Evolutionary conservation across 257 asterid species (phyloP).

Genomic region (Fraxinus excelsior): DNA sequence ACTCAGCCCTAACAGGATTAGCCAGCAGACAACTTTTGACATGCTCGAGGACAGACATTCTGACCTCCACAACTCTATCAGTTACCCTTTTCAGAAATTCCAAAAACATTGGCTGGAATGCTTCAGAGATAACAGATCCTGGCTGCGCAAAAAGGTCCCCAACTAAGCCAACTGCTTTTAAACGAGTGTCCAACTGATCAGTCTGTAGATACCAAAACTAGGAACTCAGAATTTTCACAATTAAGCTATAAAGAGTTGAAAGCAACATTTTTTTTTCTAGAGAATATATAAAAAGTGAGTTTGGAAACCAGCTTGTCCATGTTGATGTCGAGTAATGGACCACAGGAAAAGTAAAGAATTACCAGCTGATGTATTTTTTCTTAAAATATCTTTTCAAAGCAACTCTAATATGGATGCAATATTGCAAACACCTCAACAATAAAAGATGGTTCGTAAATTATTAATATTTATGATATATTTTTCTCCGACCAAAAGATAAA

Average conservation of each 20-base stretch:
- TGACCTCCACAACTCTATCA: slow-evolving; percentile 81
- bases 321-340: background rate
- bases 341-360: background rate
- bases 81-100: slow-evolving; percentile 90
- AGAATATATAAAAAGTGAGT: background rate
- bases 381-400: background rate
- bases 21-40: slow-evolving; percentile 73
- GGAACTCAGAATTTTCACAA: slow-evolving; percentile 25
- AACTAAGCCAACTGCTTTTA: slow-evolving; percentile 82
- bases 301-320: slow-evolving; percentile 16
- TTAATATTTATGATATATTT: slow-evolving; percentile 5
- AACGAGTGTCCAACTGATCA: slow-evolving; percentile 77
- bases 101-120: slow-evolving; percentile 75
- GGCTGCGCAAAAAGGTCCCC: slow-evolving; percentile 86
- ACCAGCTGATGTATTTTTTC: background rate
- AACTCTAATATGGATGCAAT: slow-evolving; percentile 18
- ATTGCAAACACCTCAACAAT: slow-evolving; percentile 10
- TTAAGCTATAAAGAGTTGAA: slow-evolving; percentile 1
- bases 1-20: slow-evolving; percentile 70
- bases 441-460: slow-evolving; percentile 16
- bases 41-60: slow-evolving; percentile 85
- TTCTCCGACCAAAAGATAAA: slow-evolving; percentile 14
- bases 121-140: slow-evolving; percentile 63
- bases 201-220: slow-evolving; percentile 59
- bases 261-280: background rate